These are phyloP conservation scores for Penicillium sp. DNA, from an alignment of 2,329 filamentous ascomycete species.

Conservation along the genomic window DNA sequence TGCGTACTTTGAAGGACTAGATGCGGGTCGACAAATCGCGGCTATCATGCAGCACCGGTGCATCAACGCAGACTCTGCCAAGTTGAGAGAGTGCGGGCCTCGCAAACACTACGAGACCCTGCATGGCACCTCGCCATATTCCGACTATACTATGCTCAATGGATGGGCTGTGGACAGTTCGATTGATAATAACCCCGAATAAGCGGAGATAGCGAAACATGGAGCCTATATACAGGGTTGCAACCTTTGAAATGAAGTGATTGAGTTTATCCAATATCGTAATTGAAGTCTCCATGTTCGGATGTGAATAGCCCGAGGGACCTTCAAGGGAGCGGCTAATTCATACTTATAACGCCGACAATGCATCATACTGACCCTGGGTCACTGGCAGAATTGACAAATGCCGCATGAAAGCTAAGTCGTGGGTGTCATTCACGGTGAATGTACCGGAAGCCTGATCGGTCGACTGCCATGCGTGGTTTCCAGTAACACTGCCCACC, in stretches of 20 bases:
- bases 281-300: background rate
- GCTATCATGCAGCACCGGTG: slow-evolving; percentile 21
- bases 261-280: background rate
- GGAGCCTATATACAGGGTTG: background rate
- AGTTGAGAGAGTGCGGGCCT: slow-evolving; percentile 16
- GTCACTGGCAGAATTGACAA: no score
- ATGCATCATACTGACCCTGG: no score
- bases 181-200: slow-evolving; percentile 19
- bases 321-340: background rate
- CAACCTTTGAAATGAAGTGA: background rate
- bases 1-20: slow-evolving; percentile 50
- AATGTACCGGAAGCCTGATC: no score
- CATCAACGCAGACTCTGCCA: slow-evolving; percentile 10
- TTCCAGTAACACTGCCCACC: no score
- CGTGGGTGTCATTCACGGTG: no score
- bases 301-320: background rate
- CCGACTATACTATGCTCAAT: slow-evolving; percentile 24
- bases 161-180: slow-evolving; percentile 26
- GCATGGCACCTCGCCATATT: slow-evolving; percentile 25
- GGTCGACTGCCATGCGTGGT: no score
- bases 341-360: no score
- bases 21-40: slow-evolving; percentile 37
- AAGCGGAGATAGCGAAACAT: background rate
- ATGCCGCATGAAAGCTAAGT: no score
- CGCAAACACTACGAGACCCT: slow-evolving; percentile 23